Evolutionary conservation across 257 asterid species (phyloP).

Genomic region (Petrea volubilis): DNA sequence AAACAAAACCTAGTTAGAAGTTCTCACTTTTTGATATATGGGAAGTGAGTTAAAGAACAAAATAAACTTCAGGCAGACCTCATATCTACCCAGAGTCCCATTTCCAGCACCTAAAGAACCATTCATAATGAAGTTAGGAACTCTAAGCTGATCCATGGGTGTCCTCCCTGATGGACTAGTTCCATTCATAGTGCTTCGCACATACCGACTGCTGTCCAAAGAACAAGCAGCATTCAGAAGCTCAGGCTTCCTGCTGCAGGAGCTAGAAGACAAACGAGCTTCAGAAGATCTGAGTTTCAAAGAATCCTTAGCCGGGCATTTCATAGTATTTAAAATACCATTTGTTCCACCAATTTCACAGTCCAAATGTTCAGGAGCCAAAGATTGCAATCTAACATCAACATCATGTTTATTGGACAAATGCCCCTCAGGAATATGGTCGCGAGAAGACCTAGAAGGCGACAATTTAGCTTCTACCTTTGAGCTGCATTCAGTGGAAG

Average conservation of each 20-base stretch:
- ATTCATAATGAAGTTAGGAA: constrained; percentile 35
- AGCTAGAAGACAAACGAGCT: constrained; percentile 33
- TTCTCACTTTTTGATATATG: constrained; percentile 7
- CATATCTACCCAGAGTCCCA: constrained; percentile 45
- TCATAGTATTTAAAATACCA: constrained; percentile 28
- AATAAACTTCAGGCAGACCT: constrained; percentile 27
- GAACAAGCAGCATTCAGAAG: constrained; percentile 33
- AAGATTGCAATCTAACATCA: constrained; percentile 29
- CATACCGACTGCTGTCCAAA: constrained; percentile 21
- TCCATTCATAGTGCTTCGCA: constrained; percentile 33
- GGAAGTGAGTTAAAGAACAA: constrained; percentile 7
- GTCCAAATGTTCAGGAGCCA: constrained; percentile 24
- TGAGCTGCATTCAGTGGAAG: constrained; percentile 17
- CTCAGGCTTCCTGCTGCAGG: constrained; percentile 26
- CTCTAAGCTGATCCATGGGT: constrained; percentile 49
- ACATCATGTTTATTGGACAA: constrained; percentile 21
- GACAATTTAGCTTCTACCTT: constrained; percentile 26
- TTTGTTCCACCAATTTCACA: constrained; percentile 25
- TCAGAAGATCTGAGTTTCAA: constrained; percentile 32
- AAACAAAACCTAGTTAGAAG: constrained; percentile 30
- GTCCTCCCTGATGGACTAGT: constrained; percentile 39
- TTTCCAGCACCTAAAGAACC: constrained; percentile 36
- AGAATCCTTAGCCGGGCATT: constrained; percentile 32
- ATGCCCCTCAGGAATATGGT: constrained; percentile 10
- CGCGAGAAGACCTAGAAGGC: constrained; percentile 17